Percentiles rank a stretch among this genome's conserved stretches.
Evolutionary conservation across 2,329 filamentous ascomycete genomes (phyloP).

Genomic region (Sporothrix inflata): DNA sequence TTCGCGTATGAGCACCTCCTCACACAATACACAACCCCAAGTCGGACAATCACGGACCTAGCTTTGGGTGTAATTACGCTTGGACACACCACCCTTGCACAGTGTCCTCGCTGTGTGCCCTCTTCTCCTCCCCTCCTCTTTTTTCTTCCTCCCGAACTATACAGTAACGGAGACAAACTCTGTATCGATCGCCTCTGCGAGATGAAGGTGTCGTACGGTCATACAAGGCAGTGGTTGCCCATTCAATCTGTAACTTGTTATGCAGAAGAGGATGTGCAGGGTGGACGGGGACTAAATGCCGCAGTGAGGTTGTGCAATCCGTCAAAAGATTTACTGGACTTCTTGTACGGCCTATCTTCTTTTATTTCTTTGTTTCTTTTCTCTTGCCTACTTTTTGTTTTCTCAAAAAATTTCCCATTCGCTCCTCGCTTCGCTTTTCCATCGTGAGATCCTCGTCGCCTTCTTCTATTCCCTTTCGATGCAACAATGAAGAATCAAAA

Average conservation of each 20-base stretch:
- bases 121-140: neutral
- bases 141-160: neutral
- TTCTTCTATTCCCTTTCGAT: neutral
- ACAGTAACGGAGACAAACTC: neutral
- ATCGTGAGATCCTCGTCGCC: neutral
- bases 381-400: neutral
- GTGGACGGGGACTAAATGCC: neutral
- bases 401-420: neutral
- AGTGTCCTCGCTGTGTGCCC: neutral
- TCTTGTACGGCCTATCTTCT: neutral
- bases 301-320: constrained; percentile 3
- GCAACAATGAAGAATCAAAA: neutral
- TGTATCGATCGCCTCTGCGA: constrained; percentile 10
- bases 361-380: neutral
- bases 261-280: neutral
- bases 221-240: neutral
- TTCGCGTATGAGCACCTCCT: neutral
- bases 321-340: neutral
- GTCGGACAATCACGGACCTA: neutral
- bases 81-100: neutral
- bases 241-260: neutral
- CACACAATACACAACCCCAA: neutral
- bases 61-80: neutral
- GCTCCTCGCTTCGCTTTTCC: neutral
- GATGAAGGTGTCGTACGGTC: neutral